These are phyloP conservation scores for Graphiopsis chlorocephala DNA, from an alignment of 2,329 filamentous ascomycete genomes.

Conservation along the genomic window DNA sequence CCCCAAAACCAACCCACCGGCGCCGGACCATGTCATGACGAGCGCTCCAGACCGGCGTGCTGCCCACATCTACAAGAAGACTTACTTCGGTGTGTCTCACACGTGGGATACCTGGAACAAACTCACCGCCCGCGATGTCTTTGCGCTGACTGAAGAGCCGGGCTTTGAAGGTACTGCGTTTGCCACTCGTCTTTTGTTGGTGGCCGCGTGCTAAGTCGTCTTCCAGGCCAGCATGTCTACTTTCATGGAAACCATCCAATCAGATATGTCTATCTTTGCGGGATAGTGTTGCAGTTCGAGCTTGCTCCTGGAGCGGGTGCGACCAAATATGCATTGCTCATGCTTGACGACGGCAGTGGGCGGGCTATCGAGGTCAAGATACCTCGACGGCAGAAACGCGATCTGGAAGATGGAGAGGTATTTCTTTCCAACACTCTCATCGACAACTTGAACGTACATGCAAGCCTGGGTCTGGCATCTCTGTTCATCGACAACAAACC, in stretches of 20 bases:
- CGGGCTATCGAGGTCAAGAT: constrained; percentile 56
- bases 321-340: constrained; percentile 46
- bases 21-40: constrained; percentile 36
- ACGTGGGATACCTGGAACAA: constrained; percentile 64
- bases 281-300: constrained; percentile 44
- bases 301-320: constrained; percentile 35
- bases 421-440: constrained; percentile 34
- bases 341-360: constrained; percentile 61
- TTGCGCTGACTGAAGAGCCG: constrained; percentile 46
- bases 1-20: not conserved
- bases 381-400: constrained; percentile 35
- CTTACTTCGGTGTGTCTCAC: constrained; percentile 59
- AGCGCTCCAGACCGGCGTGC: constrained; percentile 18
- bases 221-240: constrained; percentile 53
- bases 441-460: constrained; percentile 40
- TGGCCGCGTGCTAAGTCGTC: not conserved
- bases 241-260: constrained; percentile 55
- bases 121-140: constrained; percentile 55
- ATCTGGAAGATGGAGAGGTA: constrained; percentile 22
- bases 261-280: constrained; percentile 47
- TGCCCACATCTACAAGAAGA: constrained; percentile 52
- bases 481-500: constrained; percentile 38
- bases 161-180: constrained; percentile 51
- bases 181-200: not conserved
- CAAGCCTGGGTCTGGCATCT: constrained; percentile 41